These are phyloP conservation scores for Ogataea naganishii DNA, from an alignment of 805 yeast species.

Conservation along the genomic window DNA sequence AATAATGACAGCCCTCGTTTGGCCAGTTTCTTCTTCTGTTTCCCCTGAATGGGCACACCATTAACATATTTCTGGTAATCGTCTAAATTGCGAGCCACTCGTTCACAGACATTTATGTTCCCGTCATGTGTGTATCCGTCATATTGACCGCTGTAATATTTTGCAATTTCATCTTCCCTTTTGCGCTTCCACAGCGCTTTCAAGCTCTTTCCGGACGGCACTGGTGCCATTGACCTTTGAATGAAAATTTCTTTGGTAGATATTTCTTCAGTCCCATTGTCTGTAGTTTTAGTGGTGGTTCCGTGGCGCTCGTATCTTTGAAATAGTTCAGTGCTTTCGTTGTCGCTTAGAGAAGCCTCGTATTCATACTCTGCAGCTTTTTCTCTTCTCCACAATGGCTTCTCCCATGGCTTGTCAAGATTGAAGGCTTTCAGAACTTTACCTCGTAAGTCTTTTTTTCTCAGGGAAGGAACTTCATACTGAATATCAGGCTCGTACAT, in stretches of 20 bases:
- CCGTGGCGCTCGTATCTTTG: conserved; percentile 2
- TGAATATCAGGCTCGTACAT: too few species aligned
- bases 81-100: neutral
- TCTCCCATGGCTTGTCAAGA: neutral
- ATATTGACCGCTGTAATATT: neutral
- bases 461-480: too few species aligned
- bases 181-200: neutral
- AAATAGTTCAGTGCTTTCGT: too few species aligned
- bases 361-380: too few species aligned
- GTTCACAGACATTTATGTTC: neutral
- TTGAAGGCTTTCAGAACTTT: neutral
- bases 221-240: conserved; percentile 1
- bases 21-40: too few species aligned
- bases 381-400: too few species aligned
- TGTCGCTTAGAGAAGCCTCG: too few species aligned
- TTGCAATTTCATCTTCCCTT: neutral
- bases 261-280: conserved; percentile 1
- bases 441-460: neutral
- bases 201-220: neutral
- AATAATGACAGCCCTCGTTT: too few species aligned
- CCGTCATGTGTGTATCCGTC: neutral
- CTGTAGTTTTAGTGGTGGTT: neutral
- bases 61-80: conserved; percentile 1
- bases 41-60: too few species aligned
- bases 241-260: conserved; percentile 2